A percentile compares a stretch with the other conserved stretches of the same genome.
These are phyloP conservation scores for Rhizoclosmatium sp. DNA, from an alignment of 192 early-diverging fungal genomes.

Conservation along the genomic window DNA sequence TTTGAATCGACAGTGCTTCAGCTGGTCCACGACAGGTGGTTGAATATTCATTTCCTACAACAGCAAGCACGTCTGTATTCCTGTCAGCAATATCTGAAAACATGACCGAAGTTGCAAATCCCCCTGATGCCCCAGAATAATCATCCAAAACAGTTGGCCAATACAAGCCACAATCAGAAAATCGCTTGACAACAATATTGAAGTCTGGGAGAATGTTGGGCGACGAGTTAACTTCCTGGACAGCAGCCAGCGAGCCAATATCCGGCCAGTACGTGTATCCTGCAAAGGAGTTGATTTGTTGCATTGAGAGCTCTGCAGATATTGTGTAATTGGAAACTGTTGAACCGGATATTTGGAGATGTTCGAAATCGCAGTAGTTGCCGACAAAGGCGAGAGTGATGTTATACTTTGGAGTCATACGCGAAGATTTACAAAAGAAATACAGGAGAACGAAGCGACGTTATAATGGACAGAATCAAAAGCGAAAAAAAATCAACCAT, in stretches of 20 bases:
- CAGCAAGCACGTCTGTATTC: constrained; percentile 4
- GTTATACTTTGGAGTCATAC: not conserved
- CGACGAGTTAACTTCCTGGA: not conserved
- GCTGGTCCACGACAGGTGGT: not conserved
- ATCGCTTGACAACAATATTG: not conserved
- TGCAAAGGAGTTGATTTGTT: not conserved
- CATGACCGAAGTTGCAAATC: not conserved
- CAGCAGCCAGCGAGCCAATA: not conserved
- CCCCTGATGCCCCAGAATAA: not conserved
- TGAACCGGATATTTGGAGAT: not conserved
- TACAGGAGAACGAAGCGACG: too few relatives aligned
- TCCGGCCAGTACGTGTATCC: not conserved
- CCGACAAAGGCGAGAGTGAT: constrained; percentile 4
- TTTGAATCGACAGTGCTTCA: not conserved
- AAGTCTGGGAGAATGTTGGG: not conserved
- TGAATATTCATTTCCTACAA: constrained; percentile 14
- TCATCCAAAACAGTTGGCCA: not conserved
- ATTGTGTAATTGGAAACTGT: constrained; percentile 2
- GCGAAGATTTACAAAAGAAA: too few relatives aligned
- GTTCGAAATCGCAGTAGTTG: constrained; percentile 7
- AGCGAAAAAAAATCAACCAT: too few relatives aligned
- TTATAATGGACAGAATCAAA: too few relatives aligned
- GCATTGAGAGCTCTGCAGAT: not conserved
- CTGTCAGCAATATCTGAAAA: not conserved
- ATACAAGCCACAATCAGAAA: constrained; percentile 9